Conservation (phyloP, 352 stramenopile genomes). For the Globisporangium orthogonon region DNA sequence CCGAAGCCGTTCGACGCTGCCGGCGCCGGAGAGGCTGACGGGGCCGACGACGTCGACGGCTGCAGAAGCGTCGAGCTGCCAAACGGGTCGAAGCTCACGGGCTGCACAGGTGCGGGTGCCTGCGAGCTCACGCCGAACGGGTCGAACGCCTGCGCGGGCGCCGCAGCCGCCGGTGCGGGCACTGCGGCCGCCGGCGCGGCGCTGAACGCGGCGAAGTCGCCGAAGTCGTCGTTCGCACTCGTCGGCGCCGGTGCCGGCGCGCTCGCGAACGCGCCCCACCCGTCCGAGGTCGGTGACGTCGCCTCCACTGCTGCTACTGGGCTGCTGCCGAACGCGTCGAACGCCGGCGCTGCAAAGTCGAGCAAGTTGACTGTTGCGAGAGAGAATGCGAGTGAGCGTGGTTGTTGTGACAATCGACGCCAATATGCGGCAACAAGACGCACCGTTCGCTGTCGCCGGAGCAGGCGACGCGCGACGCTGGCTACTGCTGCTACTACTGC, state of each 20-base stretch:
- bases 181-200: slow-evolving; percentile 17
- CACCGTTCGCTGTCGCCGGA: slow-evolving; percentile 4
- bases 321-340: slow-evolving; percentile 33
- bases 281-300: slow-evolving; percentile 5
- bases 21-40: background rate
- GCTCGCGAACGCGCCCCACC: slow-evolving; percentile 27
- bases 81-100: slow-evolving; percentile 24
- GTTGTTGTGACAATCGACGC: too few relatives aligned
- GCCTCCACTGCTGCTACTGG: slow-evolving; percentile 12
- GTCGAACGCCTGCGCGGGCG: slow-evolving; percentile 18
- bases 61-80: background rate
- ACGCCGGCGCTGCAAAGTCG: slow-evolving; percentile 43
- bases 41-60: background rate
- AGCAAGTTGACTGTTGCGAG: slow-evolving; percentile 37
- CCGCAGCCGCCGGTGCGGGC: background rate
- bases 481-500: too few relatives aligned
- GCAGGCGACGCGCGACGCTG: slow-evolving; percentile 2
- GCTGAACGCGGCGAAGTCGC: slow-evolving; percentile 39
- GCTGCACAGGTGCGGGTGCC: slow-evolving; percentile 7
- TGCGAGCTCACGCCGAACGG: slow-evolving; percentile 30
- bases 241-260: slow-evolving; percentile 13
- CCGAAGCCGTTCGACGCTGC: slow-evolving; percentile 3
- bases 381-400: too few relatives aligned
- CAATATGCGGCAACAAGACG: too few relatives aligned
- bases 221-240: slow-evolving; percentile 30